phyloP scores from a whole-genome alignment of 768 basidiomycete species.

The Imleria badia region DNA sequence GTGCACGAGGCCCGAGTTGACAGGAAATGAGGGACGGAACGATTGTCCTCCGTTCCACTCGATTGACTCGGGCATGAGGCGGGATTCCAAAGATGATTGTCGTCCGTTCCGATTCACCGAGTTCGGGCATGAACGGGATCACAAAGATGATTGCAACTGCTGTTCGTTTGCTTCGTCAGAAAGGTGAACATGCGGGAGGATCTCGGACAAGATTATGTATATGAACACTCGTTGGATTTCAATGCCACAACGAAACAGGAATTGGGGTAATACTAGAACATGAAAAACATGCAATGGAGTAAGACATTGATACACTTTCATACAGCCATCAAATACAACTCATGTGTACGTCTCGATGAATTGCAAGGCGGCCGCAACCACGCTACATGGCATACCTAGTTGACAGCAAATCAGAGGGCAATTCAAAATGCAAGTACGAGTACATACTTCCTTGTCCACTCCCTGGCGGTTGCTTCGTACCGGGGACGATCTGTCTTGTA shows the following conservation, averaged over 20 bases:
- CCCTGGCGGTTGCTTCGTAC: conserved; percentile 96
- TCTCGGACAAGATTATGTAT: conserved; percentile 8
- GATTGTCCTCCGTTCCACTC: neutral
- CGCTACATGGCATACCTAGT: conserved; percentile 55
- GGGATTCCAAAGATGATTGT: neutral
- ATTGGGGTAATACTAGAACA: conserved; percentile 35
- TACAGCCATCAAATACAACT: conserved; percentile 34
- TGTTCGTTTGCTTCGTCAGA: conserved; percentile 1
- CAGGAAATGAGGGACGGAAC: neutral
- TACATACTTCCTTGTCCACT: conserved; percentile 98
- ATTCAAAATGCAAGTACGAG: neutral
- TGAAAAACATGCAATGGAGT: conserved; percentile 29
- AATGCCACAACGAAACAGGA: conserved; percentile 17
- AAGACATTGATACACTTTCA: conserved; percentile 35
- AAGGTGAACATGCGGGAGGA: neutral
- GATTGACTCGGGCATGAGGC: neutral
- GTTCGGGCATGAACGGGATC: neutral
- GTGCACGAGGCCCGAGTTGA: neutral
- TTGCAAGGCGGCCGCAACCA: conserved; percentile 23
- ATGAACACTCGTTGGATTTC: conserved; percentile 19
- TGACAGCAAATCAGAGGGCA: neutral
- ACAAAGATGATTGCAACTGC: neutral
- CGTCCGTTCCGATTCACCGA: neutral
- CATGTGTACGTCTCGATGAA: conserved; percentile 21
- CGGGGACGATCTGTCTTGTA: conserved; percentile 99